Evolutionary conservation across 2,329 filamentous ascomycete species (phyloP).

Genomic region (Hirsutella thompsonii): DNA sequence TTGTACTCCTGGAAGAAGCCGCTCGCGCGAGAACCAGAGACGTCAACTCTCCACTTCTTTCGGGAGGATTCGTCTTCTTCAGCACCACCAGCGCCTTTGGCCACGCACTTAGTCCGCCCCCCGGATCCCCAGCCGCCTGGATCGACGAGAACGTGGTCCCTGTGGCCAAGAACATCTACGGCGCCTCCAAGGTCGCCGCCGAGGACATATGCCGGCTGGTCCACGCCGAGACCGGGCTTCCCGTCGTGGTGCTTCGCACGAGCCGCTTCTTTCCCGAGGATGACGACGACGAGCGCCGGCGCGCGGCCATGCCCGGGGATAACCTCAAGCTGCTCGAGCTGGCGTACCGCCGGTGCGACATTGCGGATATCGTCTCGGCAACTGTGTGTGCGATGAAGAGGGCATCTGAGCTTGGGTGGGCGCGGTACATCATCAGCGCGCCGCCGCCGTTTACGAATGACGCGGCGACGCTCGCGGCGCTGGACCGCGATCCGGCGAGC

Average conservation of each 20-base stretch:
- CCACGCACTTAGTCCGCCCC: slow-evolving; percentile 21
- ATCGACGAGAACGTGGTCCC: slow-evolving; percentile 28
- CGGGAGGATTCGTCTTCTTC: slow-evolving; percentile 31
- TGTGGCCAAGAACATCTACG: slow-evolving; percentile 34
- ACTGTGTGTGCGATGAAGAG: slow-evolving; percentile 23
- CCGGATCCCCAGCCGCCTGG: slow-evolving; percentile 25
- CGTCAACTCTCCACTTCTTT: slow-evolving; percentile 15
- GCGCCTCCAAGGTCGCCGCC: slow-evolving; percentile 33
- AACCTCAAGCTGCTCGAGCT: slow-evolving; percentile 36
- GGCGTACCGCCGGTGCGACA: slow-evolving; percentile 29
- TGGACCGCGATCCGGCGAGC: slow-evolving; percentile 19
- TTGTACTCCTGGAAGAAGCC: slow-evolving; percentile 25
- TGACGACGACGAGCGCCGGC: slow-evolving; percentile 29
- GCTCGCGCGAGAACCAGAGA: background rate
- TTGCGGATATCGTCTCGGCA: slow-evolving; percentile 29
- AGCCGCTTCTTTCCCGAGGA: slow-evolving; percentile 35
- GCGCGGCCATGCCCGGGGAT: slow-evolving; percentile 21
- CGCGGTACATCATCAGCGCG: slow-evolving; percentile 29
- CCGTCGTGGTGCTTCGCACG: slow-evolving; percentile 29
- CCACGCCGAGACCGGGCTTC: slow-evolving; percentile 23
- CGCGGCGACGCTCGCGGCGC: slow-evolving; percentile 13
- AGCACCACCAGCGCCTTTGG: slow-evolving; percentile 34
- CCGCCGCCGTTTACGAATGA: slow-evolving; percentile 25
- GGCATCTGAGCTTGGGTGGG: slow-evolving; percentile 20
- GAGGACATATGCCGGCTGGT: slow-evolving; percentile 32